Conservation (phyloP, 2,329 filamentous ascomycete genomes). For the Phaeosphaeria sp. region DNA sequence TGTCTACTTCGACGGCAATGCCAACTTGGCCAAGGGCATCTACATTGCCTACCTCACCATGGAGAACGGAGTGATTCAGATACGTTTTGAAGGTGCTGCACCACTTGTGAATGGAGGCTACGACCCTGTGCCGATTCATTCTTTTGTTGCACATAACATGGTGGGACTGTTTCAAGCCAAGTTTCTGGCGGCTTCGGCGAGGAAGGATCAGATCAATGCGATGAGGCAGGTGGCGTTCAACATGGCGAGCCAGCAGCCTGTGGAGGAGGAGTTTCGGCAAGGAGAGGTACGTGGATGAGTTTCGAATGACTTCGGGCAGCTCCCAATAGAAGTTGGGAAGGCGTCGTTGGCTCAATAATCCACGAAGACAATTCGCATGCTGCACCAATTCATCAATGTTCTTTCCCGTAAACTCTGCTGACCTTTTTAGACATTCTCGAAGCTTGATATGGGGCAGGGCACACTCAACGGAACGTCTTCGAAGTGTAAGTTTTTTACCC, state of each 20-base stretch:
- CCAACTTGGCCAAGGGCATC: background rate
- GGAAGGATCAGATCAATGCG: constrained; percentile 32
- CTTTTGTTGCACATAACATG: constrained; percentile 29
- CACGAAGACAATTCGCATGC: background rate
- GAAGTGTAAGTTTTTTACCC: constrained; percentile 8
- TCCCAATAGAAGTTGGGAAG: no score
- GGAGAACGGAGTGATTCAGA: constrained; percentile 26
- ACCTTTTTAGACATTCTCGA: constrained; percentile 20
- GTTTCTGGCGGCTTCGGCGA: constrained; percentile 26
- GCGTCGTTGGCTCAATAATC: background rate
- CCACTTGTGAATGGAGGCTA: constrained; percentile 22
- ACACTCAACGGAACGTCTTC: constrained; percentile 3
- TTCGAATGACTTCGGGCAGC: no score
- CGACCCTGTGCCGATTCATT: constrained; percentile 28
- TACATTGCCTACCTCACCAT: constrained; percentile 21
- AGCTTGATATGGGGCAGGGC: constrained; percentile 12
- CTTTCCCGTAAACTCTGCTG: background rate
- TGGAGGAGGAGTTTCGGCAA: constrained; percentile 13
- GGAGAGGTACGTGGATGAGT: constrained; percentile 28
- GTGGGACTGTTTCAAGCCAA: constrained; percentile 34
- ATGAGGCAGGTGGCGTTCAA: constrained; percentile 28
- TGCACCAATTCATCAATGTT: background rate
- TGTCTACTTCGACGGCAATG: constrained; percentile 24
- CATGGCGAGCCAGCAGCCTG: constrained; percentile 15
- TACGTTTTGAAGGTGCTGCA: constrained; percentile 25